Evolutionary conservation across 2,329 filamentous ascomycete genomes (phyloP).

Genomic region (Aspergillus eucalypticola): DNA sequence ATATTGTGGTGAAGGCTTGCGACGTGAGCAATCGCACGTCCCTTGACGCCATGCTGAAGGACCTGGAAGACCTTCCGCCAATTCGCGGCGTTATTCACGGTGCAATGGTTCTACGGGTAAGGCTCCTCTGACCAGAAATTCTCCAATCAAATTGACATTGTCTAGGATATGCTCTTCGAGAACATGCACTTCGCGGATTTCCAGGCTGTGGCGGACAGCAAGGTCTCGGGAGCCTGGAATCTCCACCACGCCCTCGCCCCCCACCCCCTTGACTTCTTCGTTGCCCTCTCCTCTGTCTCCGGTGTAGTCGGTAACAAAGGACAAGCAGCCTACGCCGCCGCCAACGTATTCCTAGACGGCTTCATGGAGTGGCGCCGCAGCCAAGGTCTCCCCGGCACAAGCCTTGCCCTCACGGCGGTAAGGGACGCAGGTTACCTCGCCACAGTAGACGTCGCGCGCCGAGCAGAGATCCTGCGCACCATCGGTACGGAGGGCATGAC

Average conservation of each 20-base stretch:
- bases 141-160: conserved; percentile 5
- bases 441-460: conserved; percentile 3
- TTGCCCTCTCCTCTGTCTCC: conserved; percentile 30
- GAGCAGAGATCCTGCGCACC: neutral
- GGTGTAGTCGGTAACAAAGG: conserved; percentile 31
- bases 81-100: conserved; percentile 49
- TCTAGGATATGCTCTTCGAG: conserved; percentile 33
- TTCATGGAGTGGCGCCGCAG: conserved; percentile 29
- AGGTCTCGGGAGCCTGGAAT: conserved; percentile 30
- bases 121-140: neutral
- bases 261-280: conserved; percentile 29
- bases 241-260: conserved; percentile 27
- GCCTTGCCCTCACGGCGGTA: conserved; percentile 32
- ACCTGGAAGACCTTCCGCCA: conserved; percentile 35
- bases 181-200: conserved; percentile 32
- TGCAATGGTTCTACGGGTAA: conserved; percentile 47
- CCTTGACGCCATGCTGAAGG: too few species aligned
- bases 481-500: neutral
- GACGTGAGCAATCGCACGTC: too few species aligned
- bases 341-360: conserved; percentile 29
- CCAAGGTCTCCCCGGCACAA: conserved; percentile 27
- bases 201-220: conserved; percentile 16
- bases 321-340: conserved; percentile 31
- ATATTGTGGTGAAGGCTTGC: too few species aligned
- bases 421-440: conserved; percentile 27